A percentile compares a stretch with the other conserved stretches of the same genome.
phyloP scores from a whole-genome alignment of 2,329 filamentous ascomycete species.

The Aspergillus pseudoviridinutans region DNA sequence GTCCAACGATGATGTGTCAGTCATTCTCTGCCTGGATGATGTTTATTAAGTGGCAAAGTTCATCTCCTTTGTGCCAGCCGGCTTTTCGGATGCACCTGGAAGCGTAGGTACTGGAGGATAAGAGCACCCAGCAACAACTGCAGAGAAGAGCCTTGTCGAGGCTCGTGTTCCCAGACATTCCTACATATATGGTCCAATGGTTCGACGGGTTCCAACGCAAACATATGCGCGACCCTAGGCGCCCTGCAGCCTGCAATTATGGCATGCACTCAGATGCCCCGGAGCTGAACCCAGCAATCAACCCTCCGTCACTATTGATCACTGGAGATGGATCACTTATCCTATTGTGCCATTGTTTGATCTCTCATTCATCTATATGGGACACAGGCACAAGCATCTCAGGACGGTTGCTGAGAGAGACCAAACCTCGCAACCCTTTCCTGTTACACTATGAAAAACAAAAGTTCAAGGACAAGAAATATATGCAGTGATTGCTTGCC shows the following conservation, averaged over 20 bases:
- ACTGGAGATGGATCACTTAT: neutral
- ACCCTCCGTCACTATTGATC: neutral
- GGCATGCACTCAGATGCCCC: neutral
- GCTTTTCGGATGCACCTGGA: neutral
- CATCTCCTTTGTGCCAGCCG: neutral
- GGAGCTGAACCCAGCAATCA: neutral
- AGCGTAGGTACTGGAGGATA: neutral
- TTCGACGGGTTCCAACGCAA: neutral
- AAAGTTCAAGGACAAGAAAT: neutral
- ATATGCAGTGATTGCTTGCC: neutral
- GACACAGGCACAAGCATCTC: neutral
- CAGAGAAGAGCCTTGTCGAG: neutral
- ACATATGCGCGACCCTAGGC: neutral
- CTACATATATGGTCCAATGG: neutral
- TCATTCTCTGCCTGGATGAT: neutral
- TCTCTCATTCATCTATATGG: neutral
- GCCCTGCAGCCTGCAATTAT: neutral
- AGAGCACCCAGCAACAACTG: neutral
- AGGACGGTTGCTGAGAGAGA: neutral
- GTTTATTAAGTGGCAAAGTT: neutral
- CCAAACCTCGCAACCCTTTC: neutral
- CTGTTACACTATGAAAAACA: neutral
- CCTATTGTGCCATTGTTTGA: neutral
- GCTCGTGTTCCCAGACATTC: neutral
- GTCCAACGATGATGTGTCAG: neutral